Conservation (phyloP, 805 yeast species). For the Metschnikowia rubicola region DNA sequence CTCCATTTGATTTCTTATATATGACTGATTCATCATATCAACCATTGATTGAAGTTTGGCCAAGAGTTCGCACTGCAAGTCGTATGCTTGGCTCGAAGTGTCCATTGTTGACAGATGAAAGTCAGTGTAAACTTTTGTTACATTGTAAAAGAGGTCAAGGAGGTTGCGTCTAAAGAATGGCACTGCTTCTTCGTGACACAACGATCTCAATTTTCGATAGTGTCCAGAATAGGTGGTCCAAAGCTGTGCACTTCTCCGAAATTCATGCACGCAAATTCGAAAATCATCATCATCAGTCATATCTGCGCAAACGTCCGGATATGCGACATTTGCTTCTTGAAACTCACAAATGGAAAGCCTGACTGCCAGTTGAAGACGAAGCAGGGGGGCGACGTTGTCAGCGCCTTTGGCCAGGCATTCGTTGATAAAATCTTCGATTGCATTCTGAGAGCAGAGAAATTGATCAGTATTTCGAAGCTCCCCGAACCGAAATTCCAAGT, state of each 20-base stretch:
- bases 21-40: slow-evolving; percentile 2
- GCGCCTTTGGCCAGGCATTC: slow-evolving; percentile 40
- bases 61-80: slow-evolving; percentile 4
- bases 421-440: slow-evolving; percentile 38
- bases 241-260: slow-evolving; percentile 51
- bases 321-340: slow-evolving; percentile 40
- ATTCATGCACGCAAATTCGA: slow-evolving; percentile 36
- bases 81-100: neutral
- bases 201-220: slow-evolving; percentile 48
- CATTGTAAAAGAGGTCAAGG: slow-evolving; percentile 42
- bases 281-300: slow-evolving; percentile 14
- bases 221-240: slow-evolving; percentile 76
- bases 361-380: slow-evolving; percentile 40
- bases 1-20: neutral
- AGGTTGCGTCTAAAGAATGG: slow-evolving; percentile 54
- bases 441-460: slow-evolving; percentile 24
- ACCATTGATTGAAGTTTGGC: slow-evolving; percentile 3
- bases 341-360: slow-evolving; percentile 55
- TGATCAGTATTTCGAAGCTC: slow-evolving; percentile 4
- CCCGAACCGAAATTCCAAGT: neutral
- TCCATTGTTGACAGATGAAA: slow-evolving; percentile 9
- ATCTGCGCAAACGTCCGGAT: slow-evolving; percentile 28
- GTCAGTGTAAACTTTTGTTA: slow-evolving; percentile 31
- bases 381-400: slow-evolving; percentile 32
- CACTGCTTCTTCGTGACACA: slow-evolving; percentile 51